Evolutionary conservation across 106 monocot genomes (phyloP).

Genomic region (Dioscorea zingiberensis): DNA sequence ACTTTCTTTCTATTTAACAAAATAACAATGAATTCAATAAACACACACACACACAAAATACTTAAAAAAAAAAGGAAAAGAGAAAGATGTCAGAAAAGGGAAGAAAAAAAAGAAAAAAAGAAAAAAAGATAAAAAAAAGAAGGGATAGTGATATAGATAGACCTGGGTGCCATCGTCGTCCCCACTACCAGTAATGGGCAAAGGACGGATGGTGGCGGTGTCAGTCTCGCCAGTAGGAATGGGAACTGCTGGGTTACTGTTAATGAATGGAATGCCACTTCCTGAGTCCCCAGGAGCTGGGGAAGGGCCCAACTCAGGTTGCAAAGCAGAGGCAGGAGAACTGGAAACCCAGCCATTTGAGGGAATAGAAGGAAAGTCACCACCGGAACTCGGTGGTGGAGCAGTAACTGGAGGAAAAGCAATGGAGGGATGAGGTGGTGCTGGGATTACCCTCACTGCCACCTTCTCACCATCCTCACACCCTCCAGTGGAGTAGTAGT

Average conservation of each 20-base stretch:
- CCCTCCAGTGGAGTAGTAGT: constrained; percentile 26
- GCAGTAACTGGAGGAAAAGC: constrained; percentile 13
- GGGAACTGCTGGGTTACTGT: constrained; percentile 70
- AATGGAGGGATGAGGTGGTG: neutral
- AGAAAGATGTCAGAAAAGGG: neutral
- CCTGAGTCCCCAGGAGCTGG: neutral
- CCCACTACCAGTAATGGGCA: constrained; percentile 35
- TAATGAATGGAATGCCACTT: constrained; percentile 56
- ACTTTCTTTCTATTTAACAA: too few relatives aligned
- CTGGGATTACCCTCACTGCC: constrained; percentile 13
- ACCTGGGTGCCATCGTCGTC: constrained; percentile 19
- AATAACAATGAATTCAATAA: too few relatives aligned
- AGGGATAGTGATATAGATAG: neutral
- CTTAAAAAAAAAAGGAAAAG: neutral
- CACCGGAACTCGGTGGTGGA: constrained; percentile 40
- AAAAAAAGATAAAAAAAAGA: neutral
- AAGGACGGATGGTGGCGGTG: constrained; percentile 37
- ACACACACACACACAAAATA: too few relatives aligned
- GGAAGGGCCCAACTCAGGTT: constrained; percentile 11
- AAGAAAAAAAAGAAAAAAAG: neutral
- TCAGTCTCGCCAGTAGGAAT: constrained; percentile 56
- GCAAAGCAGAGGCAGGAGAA: constrained; percentile 8
- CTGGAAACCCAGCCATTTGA: constrained; percentile 3
- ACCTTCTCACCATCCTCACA: constrained; percentile 20
- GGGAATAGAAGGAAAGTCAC: constrained; percentile 16